A percentile compares a stretch with the other conserved stretches of the same genome.
Conservation (phyloP, 768 basidiomycete genomes). For the Tulasnella sp. region DNA sequence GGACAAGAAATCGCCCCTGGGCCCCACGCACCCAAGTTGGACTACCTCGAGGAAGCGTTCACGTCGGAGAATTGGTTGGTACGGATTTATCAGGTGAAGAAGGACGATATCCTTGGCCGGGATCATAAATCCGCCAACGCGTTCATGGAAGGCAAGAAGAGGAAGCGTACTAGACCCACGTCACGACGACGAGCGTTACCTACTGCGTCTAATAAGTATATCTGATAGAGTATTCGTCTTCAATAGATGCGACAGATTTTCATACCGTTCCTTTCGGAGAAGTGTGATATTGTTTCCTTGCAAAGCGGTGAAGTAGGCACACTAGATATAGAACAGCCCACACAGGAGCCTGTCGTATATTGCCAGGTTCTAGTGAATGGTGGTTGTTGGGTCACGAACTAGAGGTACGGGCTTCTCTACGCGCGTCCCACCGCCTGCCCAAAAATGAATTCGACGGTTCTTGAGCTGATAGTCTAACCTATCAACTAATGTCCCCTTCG, state of each 20-base stretch:
- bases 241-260: not conserved
- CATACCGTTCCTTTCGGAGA: not conserved
- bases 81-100: slow-evolving; percentile 90
- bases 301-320: not conserved
- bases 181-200: slow-evolving; percentile 12
- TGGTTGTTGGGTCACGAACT: no score
- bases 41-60: slow-evolving; percentile 94
- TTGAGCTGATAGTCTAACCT: not conserved
- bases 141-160: slow-evolving; percentile 78
- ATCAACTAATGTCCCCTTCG: slow-evolving; percentile 44
- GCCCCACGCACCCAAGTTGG: slow-evolving; percentile 55
- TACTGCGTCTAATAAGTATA: no score
- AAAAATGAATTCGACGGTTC: not conserved
- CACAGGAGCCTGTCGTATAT: no score
- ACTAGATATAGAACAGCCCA: no score
- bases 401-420: no score
- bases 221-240: not conserved
- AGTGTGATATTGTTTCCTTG: not conserved
- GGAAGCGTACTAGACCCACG: slow-evolving; percentile 62
- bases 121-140: slow-evolving; percentile 79
- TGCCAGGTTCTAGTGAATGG: no score
- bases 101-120: slow-evolving; percentile 81
- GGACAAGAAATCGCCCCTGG: slow-evolving; percentile 64
- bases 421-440: no score
- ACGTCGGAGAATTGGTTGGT: slow-evolving; percentile 99